Base-by-base conservation (phyloP, 495 filamentous ascomycete genomes). In the Recurvomyces mirabilis region DNA sequence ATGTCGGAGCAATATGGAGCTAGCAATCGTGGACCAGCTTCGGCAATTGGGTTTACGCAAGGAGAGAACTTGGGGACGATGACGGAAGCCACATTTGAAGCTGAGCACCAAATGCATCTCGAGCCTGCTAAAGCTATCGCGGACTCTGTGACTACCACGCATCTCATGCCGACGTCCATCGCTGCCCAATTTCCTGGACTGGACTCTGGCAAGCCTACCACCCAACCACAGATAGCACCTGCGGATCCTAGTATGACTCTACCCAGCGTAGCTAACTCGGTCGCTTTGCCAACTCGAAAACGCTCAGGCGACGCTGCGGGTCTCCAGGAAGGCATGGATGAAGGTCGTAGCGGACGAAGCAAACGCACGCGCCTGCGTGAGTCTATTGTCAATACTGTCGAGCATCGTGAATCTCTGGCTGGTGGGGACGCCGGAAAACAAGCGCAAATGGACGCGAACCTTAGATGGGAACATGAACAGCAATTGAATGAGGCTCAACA, bases 331-430 rank as follows among this genome's bases (percentile, higher is more conserved):
- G 62, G 58, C 5, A 56, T 49, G 7, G 64, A 82, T 47, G 74
- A 70, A 7, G 74, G 78, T 4, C 72, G 82, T 34, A 75, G 80
- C 54, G n/a, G n/a, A n/a, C 77, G 86, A 54, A 93, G 85, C 64
- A 88, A 89, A 56, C 73, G 88, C 36, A 85, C 84, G 21, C 74
- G 84, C 48, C 79, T 84, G 21, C 73, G 86, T 26, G 86, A 88
- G 38, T 55, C 53, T 9, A 21, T 19, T 6, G 51, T 49, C 25
- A 49, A 30, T 21, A n/a, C n/a, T n/a, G n/a, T n/a, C n/a, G n/a
- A n/a, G n/a, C n/a, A n/a, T n/a, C n/a, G n/a, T n/a, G n/a, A n/a
- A n/a, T n/a, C n/a, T n/a, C n/a, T n/a, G n/a, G n/a, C n/a, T n/a
- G n/a, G n/a, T n/a, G n/a, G n/a, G n/a, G n/a, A n/a, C n/a, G n/a